Evolutionary conservation across 257 asterid species (phyloP), one percentile per base, ranked within the genome.

Genomic region (Jacaranda mimosifolia): DNA sequence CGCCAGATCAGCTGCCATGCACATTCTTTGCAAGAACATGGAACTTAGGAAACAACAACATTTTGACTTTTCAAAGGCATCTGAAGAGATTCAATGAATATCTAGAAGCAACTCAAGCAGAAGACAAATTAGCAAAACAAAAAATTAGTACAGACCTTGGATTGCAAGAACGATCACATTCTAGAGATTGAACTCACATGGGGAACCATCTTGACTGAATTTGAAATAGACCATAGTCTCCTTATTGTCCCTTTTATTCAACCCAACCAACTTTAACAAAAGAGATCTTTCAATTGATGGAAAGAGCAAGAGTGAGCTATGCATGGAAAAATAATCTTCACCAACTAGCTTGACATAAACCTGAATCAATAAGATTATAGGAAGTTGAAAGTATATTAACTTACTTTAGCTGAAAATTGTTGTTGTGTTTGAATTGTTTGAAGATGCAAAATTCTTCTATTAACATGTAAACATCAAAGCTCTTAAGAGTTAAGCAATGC

Each of bases 111-210:
- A 79, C n/a, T 63, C 68, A 3, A 63, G 83, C 43, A 64, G 38
- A 60, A n/a, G 53, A 81, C 72, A 77, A 13, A 70, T 62, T 36
- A 66, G 65, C 43, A 74, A 66, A n/a, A 45, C 32, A 68, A 6
- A 62, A 43, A 55, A 85, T 26, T 67, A 49, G 60, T 13, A 72
- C 40, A 32, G 35, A 94, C 98, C 97, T 83, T 86, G 81, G 57
- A 95, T 84, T 95, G 89, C 99, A 95, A 46, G 99, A 95, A 58
- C 99, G 99, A 85, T 83, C 81, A 95, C 97, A 78, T 95, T 98
- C 8, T 98, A 94, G 68, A 95, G 91, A 83, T 95, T 95, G 84
- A 95, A 95, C 88, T 95, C 99, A 98, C 99, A 95, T 26, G 99
- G 99, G 81, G 97, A 93, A 83, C 99, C 99, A 68, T 86, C 90